Percentiles rank a stretch among this genome's conserved stretches.
phyloP scores from a whole-genome alignment of 192 early-diverging fungal species.

The Gamsiella multidivaricata region DNA sequence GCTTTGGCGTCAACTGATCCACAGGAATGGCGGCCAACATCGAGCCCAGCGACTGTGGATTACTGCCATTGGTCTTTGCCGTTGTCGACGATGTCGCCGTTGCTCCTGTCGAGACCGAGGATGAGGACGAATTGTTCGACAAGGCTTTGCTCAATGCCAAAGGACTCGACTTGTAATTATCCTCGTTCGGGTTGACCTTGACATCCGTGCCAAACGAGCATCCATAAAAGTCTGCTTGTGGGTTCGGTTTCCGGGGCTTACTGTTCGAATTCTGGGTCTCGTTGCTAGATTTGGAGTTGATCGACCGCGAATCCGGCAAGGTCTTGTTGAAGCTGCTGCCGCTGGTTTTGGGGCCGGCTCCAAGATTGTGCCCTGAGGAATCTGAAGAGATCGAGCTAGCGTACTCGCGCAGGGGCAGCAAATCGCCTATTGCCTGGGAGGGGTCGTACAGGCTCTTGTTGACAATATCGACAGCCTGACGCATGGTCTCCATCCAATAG shows the following conservation, averaged over 20 bases:
- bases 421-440: neutral
- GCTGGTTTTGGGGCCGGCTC: constrained; percentile 1
- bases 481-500: constrained; percentile 52
- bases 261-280: neutral
- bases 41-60: constrained; percentile 21
- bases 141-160: constrained; percentile 19
- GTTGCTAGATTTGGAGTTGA: constrained; percentile 39
- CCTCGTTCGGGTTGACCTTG: constrained; percentile 16
- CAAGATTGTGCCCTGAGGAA: constrained; percentile 19
- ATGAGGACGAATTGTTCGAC: constrained; percentile 37
- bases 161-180: constrained; percentile 34
- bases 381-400: constrained; percentile 35
- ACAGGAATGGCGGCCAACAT: constrained; percentile 40
- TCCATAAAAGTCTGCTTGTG: constrained; percentile 50
- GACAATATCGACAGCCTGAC: constrained; percentile 27
- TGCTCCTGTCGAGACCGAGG: constrained; percentile 25
- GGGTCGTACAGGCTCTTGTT: constrained; percentile 10
- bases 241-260: constrained; percentile 32
- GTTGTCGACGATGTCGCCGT: neutral
- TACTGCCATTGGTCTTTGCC: neutral
- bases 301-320: constrained; percentile 28
- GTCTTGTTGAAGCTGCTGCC: neutral
- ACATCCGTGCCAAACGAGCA: constrained; percentile 32
- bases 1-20: constrained; percentile 44
- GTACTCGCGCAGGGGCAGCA: constrained; percentile 20